Evolutionary conservation across 2,329 filamentous ascomycete species (phyloP).

Genomic region (Monosporascus cannonballus): DNA sequence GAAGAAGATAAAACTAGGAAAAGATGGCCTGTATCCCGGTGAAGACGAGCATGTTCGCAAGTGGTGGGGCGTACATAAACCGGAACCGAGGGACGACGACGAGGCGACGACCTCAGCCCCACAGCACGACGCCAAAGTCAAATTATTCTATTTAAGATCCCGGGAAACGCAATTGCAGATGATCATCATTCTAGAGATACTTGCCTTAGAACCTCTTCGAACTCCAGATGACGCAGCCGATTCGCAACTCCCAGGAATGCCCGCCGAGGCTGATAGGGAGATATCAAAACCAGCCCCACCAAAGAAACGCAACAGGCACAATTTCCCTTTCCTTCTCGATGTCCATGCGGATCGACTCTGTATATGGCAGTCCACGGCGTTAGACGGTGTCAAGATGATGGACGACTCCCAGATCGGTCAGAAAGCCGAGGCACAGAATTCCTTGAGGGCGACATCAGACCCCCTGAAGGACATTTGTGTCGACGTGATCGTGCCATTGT

Average conservation of each 20-base stretch:
- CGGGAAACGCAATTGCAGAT: constrained; percentile 77
- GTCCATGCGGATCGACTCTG: constrained; percentile 71
- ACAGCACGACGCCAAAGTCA: constrained; percentile 51
- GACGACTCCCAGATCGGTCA: constrained; percentile 40
- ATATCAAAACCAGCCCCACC: constrained; percentile 25
- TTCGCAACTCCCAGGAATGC: constrained; percentile 40
- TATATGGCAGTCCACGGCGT: constrained; percentile 75
- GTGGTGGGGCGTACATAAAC: constrained; percentile 64
- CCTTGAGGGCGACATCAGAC: constrained; percentile 45
- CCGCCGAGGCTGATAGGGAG: constrained; percentile 29
- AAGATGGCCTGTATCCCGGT: constrained; percentile 60
- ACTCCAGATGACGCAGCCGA: constrained; percentile 35
- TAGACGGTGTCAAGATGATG: constrained; percentile 48
- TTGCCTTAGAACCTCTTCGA: constrained; percentile 58
- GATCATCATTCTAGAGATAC: constrained; percentile 70
- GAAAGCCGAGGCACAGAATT: constrained; percentile 28
- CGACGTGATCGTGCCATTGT: constrained; percentile 77
- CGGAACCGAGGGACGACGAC: constrained; percentile 42
- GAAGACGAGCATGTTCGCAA: constrained; percentile 59
- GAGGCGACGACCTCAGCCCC: constrained; percentile 28
- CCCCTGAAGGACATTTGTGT: constrained; percentile 70
- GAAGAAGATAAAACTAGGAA: constrained; percentile 63
- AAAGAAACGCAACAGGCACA: constrained; percentile 57
- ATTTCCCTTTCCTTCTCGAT: constrained; percentile 62
- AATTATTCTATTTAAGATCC: constrained; percentile 60